These are phyloP conservation scores for Sugiyamaella valdiviana DNA, from an alignment of 805 yeast genomes.

Conservation along the genomic window DNA sequence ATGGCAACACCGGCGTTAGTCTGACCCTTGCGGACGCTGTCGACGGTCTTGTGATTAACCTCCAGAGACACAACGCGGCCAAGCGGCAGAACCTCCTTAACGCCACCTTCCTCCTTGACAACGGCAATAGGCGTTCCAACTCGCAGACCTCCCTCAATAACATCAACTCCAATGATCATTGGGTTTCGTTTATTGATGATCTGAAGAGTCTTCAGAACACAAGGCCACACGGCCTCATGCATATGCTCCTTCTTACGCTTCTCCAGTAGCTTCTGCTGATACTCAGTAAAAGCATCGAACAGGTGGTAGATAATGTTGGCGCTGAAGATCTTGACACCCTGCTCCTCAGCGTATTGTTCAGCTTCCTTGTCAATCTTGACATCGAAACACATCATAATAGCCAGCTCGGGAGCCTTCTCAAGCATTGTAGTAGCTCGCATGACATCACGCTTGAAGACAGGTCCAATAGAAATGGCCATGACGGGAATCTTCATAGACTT, in stretches of 20 bases:
- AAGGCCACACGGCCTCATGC: constrained; percentile 89
- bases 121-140: constrained; percentile 95
- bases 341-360: constrained; percentile 93
- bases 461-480: constrained; percentile 97
- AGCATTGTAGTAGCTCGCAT: constrained; percentile 97
- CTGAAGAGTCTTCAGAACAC: constrained; percentile 89
- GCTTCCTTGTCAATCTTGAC: constrained; percentile 97
- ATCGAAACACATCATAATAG: constrained; percentile 98
- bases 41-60: constrained; percentile 84
- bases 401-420: constrained; percentile 90
- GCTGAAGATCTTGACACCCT: constrained; percentile 83
- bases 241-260: constrained; percentile 82
- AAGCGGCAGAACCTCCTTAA: constrained; percentile 59
- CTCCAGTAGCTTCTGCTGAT: constrained; percentile 83
- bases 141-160: constrained; percentile 80
- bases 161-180: constrained; percentile 99
- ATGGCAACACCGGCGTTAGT: constrained; percentile 98
- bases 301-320: constrained; percentile 96
- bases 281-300: constrained; percentile 89
- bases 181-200: constrained; percentile 98
- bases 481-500: constrained; percentile 99
- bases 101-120: constrained; percentile 80
- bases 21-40: constrained; percentile 83
- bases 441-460: constrained; percentile 95
- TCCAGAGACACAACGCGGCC: constrained; percentile 93